Base-by-base conservation (phyloP, 192 early-diverging fungal genomes). In the Coemansia sp. region DNA sequence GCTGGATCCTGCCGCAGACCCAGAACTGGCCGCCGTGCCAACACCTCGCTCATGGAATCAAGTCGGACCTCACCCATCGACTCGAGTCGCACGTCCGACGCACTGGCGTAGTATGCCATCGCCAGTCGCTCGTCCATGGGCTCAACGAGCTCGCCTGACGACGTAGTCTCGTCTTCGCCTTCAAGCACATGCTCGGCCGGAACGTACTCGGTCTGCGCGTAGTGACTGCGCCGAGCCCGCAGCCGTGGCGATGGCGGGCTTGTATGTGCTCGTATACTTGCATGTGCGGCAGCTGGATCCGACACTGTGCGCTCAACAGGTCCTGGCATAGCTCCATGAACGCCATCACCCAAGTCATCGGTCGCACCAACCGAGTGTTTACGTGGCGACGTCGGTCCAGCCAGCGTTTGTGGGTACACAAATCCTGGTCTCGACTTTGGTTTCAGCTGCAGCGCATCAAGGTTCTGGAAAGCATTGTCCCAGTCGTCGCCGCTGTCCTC, bases 401-500 rank as follows among this genome's bases (percentile, higher is more conserved):
- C 54, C 18, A 81, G 68, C 1, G 78, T 71, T 59, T 75, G 78
- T n/a, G 78, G 78, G 32, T 75, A 74, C 6, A 59, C 61, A 4
- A 75, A 43, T 12, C 65, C 62, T 9, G 65, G 56, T 0, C 73
- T 69, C 4, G 69, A 32, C 27, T 62, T 64, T 9, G 64, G 38
- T 35, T 71, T 77, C 14, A 75, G 48, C 57, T 81, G 73, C 49
- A 81, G 57, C 9, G 72, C 63, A 26, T 81, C 78, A 12, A 81
- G 73, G 35, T 81, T 81, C 54, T 81, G 62, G 62, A 81, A 81
- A 1, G 78, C 78, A 11, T 81, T 75, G 20, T 81, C 78, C 78
- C 78, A 81, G 69, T 81, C 78, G 8, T 81, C 78, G 39, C 73
- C 66, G 57, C 78, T 81, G 50, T 81, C 73, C 19, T 81, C 78